These are phyloP conservation scores for Linderniella brevidens DNA, from an alignment of 257 asterid species.

Conservation along the genomic window DNA sequence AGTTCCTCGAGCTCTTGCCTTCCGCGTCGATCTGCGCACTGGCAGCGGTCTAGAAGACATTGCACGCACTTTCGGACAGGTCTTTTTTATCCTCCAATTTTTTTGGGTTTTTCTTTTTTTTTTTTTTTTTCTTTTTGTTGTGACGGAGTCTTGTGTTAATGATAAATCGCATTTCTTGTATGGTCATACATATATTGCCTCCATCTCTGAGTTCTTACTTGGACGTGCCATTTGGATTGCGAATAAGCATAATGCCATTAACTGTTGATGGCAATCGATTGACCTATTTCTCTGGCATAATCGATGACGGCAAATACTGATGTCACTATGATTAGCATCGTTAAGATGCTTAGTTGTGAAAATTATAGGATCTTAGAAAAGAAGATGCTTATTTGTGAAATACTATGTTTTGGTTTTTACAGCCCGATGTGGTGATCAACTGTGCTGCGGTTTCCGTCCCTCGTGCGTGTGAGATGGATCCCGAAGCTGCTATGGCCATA, in stretches of 20 bases:
- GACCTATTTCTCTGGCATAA: too few relatives aligned
- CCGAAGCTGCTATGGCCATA: conserved; percentile 64
- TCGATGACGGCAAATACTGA: too few relatives aligned
- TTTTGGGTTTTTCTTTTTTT: neutral
- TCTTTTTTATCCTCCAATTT: conserved; percentile 1
- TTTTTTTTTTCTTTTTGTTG: neutral
- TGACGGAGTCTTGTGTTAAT: neutral
- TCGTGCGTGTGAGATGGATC: conserved; percentile 77
- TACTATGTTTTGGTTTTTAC: conserved; percentile 15
- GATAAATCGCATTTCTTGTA: too few relatives aligned
- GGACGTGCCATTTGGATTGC: too few relatives aligned
- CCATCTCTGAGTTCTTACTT: too few relatives aligned
- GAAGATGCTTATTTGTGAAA: too few relatives aligned
- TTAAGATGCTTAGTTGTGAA: conserved; percentile 6
- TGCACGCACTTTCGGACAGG: conserved; percentile 62
- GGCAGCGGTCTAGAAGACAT: conserved; percentile 44
- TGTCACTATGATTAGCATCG: too few relatives aligned
- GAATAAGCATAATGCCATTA: too few relatives aligned
- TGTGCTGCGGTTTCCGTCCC: conserved; percentile 93
- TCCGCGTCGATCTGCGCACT: conserved; percentile 48
- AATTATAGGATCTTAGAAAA: too few relatives aligned
- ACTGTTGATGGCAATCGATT: too few relatives aligned
- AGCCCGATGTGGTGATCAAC: conserved; percentile 93
- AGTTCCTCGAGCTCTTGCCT: conserved; percentile 46
- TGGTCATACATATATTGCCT: too few relatives aligned